These are phyloP conservation scores for Trametes pubescens DNA, from an alignment of 1,284 basidiomycete genomes.

Conservation along the genomic window DNA sequence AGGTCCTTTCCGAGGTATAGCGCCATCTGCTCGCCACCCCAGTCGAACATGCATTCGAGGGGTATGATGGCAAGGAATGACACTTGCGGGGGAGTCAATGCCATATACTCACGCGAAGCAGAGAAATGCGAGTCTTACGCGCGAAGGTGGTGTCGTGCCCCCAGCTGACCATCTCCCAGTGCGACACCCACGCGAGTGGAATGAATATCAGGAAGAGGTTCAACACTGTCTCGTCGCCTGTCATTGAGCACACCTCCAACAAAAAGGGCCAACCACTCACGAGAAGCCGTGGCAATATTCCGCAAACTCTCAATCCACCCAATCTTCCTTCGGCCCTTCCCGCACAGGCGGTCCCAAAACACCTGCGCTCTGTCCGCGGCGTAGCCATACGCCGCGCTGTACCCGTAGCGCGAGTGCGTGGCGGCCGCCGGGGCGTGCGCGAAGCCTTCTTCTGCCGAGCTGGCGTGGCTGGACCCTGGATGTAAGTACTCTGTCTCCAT, in stretches of 20 bases:
- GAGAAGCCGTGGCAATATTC: constrained; percentile 59
- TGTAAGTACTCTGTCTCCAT: constrained; percentile 18
- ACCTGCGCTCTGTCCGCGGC: constrained; percentile 18
- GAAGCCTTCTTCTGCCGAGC: neutral
- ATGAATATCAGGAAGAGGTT: constrained; percentile 70
- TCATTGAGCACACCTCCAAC: neutral
- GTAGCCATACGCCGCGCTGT: constrained; percentile 17
- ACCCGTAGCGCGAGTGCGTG: neutral
- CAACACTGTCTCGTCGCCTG: constrained; percentile 49
- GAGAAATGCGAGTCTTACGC: constrained; percentile 42
- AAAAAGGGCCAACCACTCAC: constrained; percentile 42
- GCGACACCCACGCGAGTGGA: constrained; percentile 69
- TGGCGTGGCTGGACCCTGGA: constrained; percentile 3
- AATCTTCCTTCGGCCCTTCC: constrained; percentile 57
- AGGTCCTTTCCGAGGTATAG: constrained; percentile 64
- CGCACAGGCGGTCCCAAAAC: constrained; percentile 58
- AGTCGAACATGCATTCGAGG: constrained; percentile 64
- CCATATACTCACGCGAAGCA: neutral
- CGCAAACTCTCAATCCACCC: constrained; percentile 55
- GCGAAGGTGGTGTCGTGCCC: constrained; percentile 45
- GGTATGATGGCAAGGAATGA: constrained; percentile 65
- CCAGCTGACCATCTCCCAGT: constrained; percentile 48
- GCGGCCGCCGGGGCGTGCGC: neutral
- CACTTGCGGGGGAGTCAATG: constrained; percentile 44
- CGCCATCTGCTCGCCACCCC: constrained; percentile 67